Base-by-base conservation (phyloP, 192 early-diverging fungal species). In the Lobosporangium transversale region DNA sequence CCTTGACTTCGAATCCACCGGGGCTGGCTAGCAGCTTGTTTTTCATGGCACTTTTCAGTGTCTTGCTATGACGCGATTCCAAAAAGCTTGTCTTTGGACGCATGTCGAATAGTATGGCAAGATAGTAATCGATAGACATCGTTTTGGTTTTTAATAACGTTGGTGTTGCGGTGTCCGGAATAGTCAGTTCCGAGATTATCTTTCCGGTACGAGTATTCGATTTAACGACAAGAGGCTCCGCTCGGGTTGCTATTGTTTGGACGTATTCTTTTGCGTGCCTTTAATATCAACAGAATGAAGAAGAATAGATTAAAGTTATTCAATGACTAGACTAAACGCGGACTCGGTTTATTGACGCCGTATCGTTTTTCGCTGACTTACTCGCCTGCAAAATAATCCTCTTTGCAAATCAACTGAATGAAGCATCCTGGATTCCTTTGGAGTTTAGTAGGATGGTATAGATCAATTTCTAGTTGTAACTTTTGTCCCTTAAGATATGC, bases 101-200 rank as follows among this genome's bases (percentile, higher is more conserved):
- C 69, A 78, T 62, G 44, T 78, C 65, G 43, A 78, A 49, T 1
- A 78, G 44, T 4, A 78, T 36, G 24, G 45, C 18, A 33, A 78
- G 63, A 8, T 53, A 33, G 21, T 78, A 78, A 11, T 58, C 57
- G 53, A 78, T 43, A 7, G 48, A 52, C 17, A 78, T 62, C 32
- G 55, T 35, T 43, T 69, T 78, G 14, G 56, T 64, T 15, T 35
- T 52, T 3, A 44, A 50, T 37, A 69, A 36, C 1, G 66, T 56
- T 7, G 75, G 60, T 1, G 58, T 8, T 12, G 59, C 63, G 14
- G 23, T 62, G 23, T 56, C 53, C 0, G 75, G 75, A 11, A 78
- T 57, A 15, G 53, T 55, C 4, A 78, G n/a, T 12, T 48, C 32
- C 2, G 61, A 9, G 1, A 61, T 21, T 26, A 73, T 64, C 20